Conservation (phyloP, 2,329 filamentous ascomycete genomes). For the Colletotrichum lentis region DNA sequence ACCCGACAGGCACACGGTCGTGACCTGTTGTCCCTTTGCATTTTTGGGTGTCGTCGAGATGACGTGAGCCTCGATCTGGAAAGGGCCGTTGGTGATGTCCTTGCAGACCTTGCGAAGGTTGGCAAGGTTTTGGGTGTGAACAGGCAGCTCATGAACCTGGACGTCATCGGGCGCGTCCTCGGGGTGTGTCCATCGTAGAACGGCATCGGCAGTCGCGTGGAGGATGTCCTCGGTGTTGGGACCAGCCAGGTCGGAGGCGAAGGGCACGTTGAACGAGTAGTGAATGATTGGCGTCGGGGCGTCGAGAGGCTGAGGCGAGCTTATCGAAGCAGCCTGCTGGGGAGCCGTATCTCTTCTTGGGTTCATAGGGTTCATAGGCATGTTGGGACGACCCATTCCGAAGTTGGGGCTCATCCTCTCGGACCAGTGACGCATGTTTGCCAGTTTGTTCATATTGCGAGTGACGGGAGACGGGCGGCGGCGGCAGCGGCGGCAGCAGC, state of each 20-base stretch:
- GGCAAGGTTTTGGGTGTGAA: slow-evolving; percentile 87
- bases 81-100: slow-evolving; percentile 74
- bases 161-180: slow-evolving; percentile 85
- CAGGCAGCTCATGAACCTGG: slow-evolving; percentile 87
- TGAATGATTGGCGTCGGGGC: slow-evolving; percentile 71
- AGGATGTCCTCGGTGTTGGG: slow-evolving; percentile 95
- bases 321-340: slow-evolving; percentile 62
- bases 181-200: slow-evolving; percentile 92
- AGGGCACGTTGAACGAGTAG: slow-evolving; percentile 96
- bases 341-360: slow-evolving; percentile 65
- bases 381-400: slow-evolving; percentile 67
- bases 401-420: slow-evolving; percentile 75
- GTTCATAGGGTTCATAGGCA: slow-evolving; percentile 65
- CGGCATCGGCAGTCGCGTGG: slow-evolving; percentile 86
- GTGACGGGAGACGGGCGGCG: slow-evolving; percentile 41
- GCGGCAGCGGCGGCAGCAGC: slow-evolving; percentile 38
- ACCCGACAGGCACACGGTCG: slow-evolving; percentile 90
- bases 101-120: slow-evolving; percentile 81
- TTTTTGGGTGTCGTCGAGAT: slow-evolving; percentile 81
- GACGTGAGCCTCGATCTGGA: slow-evolving; percentile 84
- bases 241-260: slow-evolving; percentile 88
- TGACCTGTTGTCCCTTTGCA: slow-evolving; percentile 72
- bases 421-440: slow-evolving; percentile 76
- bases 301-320: slow-evolving; percentile 76
- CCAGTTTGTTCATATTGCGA: slow-evolving; percentile 73